phyloP scores from a whole-genome alignment of 768 basidiomycete species.

The Trametes elegans region DNA sequence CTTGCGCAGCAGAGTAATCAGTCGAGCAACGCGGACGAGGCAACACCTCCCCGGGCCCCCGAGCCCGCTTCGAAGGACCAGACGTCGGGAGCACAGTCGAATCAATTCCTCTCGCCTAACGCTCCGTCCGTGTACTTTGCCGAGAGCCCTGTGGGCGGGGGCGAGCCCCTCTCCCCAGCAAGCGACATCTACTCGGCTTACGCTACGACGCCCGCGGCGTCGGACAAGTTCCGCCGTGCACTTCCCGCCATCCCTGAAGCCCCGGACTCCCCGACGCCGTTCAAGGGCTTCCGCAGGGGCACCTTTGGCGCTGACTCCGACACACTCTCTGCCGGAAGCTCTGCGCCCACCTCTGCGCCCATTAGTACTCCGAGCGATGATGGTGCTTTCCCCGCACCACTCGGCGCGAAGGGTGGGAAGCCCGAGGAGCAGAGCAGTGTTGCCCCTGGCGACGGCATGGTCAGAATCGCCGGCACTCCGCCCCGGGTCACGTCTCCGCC shows the following conservation, averaged over 20 bases:
- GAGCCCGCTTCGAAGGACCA: background rate
- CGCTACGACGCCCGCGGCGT: slow-evolving; percentile 2
- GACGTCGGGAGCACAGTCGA: background rate
- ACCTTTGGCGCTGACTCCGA: slow-evolving; percentile 12
- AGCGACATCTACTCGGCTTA: slow-evolving; percentile 18
- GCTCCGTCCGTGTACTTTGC: background rate
- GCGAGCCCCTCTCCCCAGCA: slow-evolving; percentile 16
- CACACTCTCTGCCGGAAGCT: background rate
- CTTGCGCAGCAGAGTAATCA: slow-evolving; percentile 12
- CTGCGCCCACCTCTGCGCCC: slow-evolving; percentile 13
- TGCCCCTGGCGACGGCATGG: slow-evolving; percentile 1
- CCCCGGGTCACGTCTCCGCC: slow-evolving; percentile 17
- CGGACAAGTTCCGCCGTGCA: slow-evolving; percentile 5
- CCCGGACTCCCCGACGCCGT: slow-evolving; percentile 6
- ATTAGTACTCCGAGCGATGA: slow-evolving; percentile 12
- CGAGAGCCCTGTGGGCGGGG: slow-evolving; percentile 2
- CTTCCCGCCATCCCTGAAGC: slow-evolving; percentile 20
- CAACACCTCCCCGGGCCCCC: background rate
- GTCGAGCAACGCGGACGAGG: slow-evolving; percentile 3
- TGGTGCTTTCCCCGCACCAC: slow-evolving; percentile 1
- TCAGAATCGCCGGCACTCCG: slow-evolving; percentile 1
- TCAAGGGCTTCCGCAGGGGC: background rate
- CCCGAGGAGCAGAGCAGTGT: background rate
- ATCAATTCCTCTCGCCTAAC: slow-evolving; percentile 4
- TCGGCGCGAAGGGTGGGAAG: background rate